phyloP scores from a whole-genome alignment of 2,329 filamentous ascomycete species.

The Aspergillus nomiae region DNA sequence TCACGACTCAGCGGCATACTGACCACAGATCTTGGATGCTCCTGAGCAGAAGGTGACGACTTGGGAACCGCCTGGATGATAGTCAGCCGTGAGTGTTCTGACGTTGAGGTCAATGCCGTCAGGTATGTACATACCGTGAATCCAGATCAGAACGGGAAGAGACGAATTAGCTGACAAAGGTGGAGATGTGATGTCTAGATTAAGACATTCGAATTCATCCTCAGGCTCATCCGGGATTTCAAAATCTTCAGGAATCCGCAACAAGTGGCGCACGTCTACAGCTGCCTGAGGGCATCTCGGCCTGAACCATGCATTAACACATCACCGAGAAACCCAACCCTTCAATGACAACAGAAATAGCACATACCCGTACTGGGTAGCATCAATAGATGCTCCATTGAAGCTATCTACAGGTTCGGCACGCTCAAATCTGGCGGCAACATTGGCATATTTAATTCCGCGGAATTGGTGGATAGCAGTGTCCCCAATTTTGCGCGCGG shows the following conservation, averaged over 20 bases:
- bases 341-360: not conserved
- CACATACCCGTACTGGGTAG: slow-evolving; percentile 35
- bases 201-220: slow-evolving; percentile 49
- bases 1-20: not conserved
- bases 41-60: slow-evolving; percentile 48
- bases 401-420: slow-evolving; percentile 26
- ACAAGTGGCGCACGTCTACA: slow-evolving; percentile 46
- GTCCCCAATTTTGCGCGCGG: slow-evolving; percentile 14
- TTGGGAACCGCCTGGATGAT: slow-evolving; percentile 42
- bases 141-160: slow-evolving; percentile 49
- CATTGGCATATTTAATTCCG: slow-evolving; percentile 35
- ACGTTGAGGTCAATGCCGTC: not conserved
- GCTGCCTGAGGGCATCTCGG: slow-evolving; percentile 47
- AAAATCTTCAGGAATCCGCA: slow-evolving; percentile 44
- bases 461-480: slow-evolving; percentile 28
- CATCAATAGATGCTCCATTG: slow-evolving; percentile 33
- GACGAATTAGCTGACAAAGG: not conserved
- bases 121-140: slow-evolving; percentile 43
- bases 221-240: slow-evolving; percentile 33
- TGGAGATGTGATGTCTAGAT: slow-evolving; percentile 44
- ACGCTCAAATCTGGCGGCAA: slow-evolving; percentile 35
- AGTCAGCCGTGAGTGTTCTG: not conserved
- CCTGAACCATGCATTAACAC: slow-evolving; percentile 25
- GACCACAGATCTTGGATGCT: slow-evolving; percentile 47
- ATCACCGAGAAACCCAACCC: not conserved